Percentiles rank a stretch among this genome's conserved stretches.
phyloP scores from a whole-genome alignment of 2,329 filamentous ascomycete species.

The Westerdykella sp. region DNA sequence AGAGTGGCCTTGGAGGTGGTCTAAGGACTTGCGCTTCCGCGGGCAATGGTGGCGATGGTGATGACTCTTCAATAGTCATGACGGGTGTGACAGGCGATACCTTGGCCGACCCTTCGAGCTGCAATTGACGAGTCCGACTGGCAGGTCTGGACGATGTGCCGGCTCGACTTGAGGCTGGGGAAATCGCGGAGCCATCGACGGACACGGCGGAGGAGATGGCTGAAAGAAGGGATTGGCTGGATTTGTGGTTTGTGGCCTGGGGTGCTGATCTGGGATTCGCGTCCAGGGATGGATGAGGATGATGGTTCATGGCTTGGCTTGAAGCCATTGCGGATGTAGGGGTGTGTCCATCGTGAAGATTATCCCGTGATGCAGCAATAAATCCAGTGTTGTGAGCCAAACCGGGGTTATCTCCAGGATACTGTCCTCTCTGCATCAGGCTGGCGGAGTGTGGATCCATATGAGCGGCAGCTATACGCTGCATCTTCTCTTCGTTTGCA shows the following conservation, averaged over 20 bases:
- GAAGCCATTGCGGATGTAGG: no score
- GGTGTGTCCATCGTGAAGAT: no score
- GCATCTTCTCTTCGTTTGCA: no score
- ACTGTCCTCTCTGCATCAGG: slow-evolving; percentile 3
- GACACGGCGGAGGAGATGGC: slow-evolving; percentile 34
- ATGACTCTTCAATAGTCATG: slow-evolving; percentile 20
- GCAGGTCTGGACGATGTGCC: slow-evolving; percentile 25
- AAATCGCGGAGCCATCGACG: slow-evolving; percentile 22
- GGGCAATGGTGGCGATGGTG: background rate
- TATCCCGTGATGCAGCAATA: no score
- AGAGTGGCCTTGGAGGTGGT: slow-evolving; percentile 6
- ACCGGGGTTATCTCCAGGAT: no score
- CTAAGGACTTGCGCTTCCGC: slow-evolving; percentile 10
- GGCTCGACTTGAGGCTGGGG: slow-evolving; percentile 23
- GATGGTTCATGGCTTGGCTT: no score
- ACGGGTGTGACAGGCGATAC: slow-evolving; percentile 9
- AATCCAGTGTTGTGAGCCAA: no score
- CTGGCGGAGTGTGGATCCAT: no score
- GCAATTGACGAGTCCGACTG: slow-evolving; percentile 22
- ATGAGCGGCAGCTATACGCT: no score
- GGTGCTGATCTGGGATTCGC: background rate
- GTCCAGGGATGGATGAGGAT: no score
- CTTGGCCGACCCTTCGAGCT: slow-evolving; percentile 15
- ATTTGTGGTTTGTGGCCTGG: slow-evolving; percentile 16
- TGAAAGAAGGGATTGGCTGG: slow-evolving; percentile 32